Evolutionary conservation across 2,329 filamentous ascomycete species (phyloP), one percentile per base, ranked within the genome.

Genomic region (Fusarium liriodendri): DNA sequence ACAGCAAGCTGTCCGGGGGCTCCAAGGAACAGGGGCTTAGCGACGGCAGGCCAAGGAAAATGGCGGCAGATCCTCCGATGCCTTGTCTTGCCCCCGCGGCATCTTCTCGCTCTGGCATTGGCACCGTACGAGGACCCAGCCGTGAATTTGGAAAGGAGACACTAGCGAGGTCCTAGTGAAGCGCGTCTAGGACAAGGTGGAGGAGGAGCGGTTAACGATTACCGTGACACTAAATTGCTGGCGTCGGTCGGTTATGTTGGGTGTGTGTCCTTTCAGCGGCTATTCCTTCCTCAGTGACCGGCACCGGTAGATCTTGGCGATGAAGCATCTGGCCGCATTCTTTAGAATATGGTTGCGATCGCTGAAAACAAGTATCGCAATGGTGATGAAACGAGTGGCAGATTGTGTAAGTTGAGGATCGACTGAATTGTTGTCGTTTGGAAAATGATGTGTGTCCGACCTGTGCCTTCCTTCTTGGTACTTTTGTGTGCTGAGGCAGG

Each of bases 141-240:
- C 32, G 22, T 62, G 42, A 29, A 18, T 47, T 45, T 62, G 42
- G 38, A 62, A 35, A 52, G 45, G 60, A 33, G 35, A 27, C 35
- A 35, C 61, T 64, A 64, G 40, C 13, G 38, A 59, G 32, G 62
- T 29, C 52, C 27, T 54, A 18, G 20, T 22, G 50, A 64, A 64
- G 62, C 50, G 62, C 62, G 47, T 29, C 68, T 50, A 67, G 52
- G 67, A 35, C 45, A 55, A 37, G 27, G 37, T 61, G 35, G 47
- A 37, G 57, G 59, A 37, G 69, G 59, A 37, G 69, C 71, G 68
- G 71, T 62, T 69, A 69, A 74, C 33, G 58, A 37, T 66, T 63
- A 61, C 71, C 64, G 69, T 63, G 45, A 35, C 27, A 45, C 61
- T 66, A 42, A 50, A 50, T 47, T 47, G 54, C 29, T 27, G 35